These are phyloP conservation scores for Pseudozyma sp. DNA, from an alignment of 1,284 basidiomycete species.

Conservation along the genomic window DNA sequence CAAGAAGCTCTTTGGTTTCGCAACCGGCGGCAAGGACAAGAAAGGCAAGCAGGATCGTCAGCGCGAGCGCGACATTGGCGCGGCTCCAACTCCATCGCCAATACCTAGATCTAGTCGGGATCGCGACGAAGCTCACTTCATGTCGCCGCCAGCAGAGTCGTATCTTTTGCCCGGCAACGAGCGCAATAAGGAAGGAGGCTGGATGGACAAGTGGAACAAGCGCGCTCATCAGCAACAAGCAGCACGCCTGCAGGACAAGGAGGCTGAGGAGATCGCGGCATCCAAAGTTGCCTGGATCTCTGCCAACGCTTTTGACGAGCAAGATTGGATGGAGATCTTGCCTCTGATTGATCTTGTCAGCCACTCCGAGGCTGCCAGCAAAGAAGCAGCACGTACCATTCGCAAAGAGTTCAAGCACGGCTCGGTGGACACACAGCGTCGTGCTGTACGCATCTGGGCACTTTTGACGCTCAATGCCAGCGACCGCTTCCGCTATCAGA, in stretches of 20 bases:
- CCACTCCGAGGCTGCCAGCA: constrained; percentile 56
- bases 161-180: constrained; percentile 7
- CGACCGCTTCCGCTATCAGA: constrained; percentile 57
- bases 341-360: constrained; percentile 40
- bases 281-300: constrained; percentile 48
- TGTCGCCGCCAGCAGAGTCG: constrained; percentile 16
- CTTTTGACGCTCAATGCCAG: constrained; percentile 53
- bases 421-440: constrained; percentile 37
- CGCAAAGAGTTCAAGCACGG: constrained; percentile 63
- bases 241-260: constrained; percentile 31
- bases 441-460: constrained; percentile 59
- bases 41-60: constrained; percentile 30
- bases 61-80: background rate
- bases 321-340: constrained; percentile 54
- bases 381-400: constrained; percentile 60
- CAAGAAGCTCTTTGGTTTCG: constrained; percentile 45
- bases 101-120: constrained; percentile 13
- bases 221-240: constrained; percentile 26
- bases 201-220: constrained; percentile 46
- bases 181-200: constrained; percentile 36
- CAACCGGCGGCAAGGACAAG: constrained; percentile 35
- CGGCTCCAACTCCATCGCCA: constrained; percentile 11
- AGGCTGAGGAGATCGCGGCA: constrained; percentile 26
- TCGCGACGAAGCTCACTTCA: constrained; percentile 15
- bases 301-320: constrained; percentile 23